Percentiles rank a stretch among this genome's conserved stretches.
Evolutionary conservation across 2,329 filamentous ascomycete genomes (phyloP).

Genomic region (Fusarium sarcochroum): DNA sequence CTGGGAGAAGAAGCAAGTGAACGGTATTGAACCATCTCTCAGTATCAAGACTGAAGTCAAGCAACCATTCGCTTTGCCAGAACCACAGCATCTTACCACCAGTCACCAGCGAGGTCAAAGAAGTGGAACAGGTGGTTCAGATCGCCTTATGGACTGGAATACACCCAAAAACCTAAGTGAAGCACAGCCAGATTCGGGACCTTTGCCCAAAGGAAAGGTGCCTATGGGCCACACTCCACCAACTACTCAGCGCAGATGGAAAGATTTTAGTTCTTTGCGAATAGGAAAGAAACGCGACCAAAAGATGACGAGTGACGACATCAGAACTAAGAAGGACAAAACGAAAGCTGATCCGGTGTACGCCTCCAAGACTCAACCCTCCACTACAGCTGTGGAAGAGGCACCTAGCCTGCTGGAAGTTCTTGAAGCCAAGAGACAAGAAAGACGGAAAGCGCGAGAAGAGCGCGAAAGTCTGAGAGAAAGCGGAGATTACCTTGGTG

Average conservation of each 20-base stretch:
- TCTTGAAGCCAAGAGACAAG: constrained; percentile 52
- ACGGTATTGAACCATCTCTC: not conserved
- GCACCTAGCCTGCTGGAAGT: constrained; percentile 14
- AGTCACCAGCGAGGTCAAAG: constrained; percentile 32
- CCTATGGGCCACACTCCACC: not conserved
- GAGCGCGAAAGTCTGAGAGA: constrained; percentile 64
- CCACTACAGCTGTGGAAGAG: not conserved
- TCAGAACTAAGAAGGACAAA: not conserved
- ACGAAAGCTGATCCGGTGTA: not conserved
- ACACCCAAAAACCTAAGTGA: constrained; percentile 50
- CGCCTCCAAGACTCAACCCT: not conserved
- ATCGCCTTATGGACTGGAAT: constrained; percentile 55
- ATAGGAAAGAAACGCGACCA: constrained; percentile 15
- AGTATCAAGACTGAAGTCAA: not conserved
- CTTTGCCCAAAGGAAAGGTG: constrained; percentile 2
- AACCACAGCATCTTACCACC: constrained; percentile 23
- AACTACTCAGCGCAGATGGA: constrained; percentile 33
- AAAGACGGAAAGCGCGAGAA: constrained; percentile 51
- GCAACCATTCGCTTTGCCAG: not conserved
- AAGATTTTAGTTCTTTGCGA: constrained; percentile 20
- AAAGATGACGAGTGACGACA: not conserved
- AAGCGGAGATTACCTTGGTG: constrained; percentile 71
- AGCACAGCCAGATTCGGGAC: not conserved
- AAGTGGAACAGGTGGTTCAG: constrained; percentile 47
- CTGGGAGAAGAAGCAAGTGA: constrained; percentile 45